These are phyloP conservation scores for Zarea fungicola DNA, from an alignment of 2,329 filamentous ascomycete genomes.

Conservation along the genomic window DNA sequence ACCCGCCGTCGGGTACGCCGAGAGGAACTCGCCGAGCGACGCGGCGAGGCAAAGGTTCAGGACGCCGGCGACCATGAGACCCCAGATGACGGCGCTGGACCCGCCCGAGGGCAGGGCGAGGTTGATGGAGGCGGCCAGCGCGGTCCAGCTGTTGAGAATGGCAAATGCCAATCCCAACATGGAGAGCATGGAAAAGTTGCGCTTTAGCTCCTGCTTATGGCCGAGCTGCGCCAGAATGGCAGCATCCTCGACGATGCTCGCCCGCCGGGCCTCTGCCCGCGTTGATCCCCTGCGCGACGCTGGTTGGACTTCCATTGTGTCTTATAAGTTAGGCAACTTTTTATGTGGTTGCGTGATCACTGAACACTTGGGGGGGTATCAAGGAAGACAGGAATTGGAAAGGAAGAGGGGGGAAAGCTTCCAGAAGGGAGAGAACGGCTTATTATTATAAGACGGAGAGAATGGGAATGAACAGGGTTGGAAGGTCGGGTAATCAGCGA, in stretches of 20 bases:
- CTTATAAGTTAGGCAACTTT: no score
- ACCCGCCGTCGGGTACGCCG: constrained; percentile 54
- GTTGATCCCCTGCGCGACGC: constrained; percentile 2
- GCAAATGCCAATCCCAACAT: constrained; percentile 45
- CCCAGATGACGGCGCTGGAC: constrained; percentile 68
- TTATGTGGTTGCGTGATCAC: no score
- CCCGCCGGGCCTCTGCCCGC: neutral
- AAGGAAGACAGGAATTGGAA: no score
- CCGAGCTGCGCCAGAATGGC: constrained; percentile 22
- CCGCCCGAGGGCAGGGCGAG: constrained; percentile 63
- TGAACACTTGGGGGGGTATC: no score
- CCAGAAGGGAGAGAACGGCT: no score
- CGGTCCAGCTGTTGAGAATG: constrained; percentile 47
- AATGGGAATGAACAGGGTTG: no score
- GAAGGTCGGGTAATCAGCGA: no score
- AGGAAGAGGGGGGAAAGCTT: no score
- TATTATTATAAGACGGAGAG: no score
- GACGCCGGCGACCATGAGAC: constrained; percentile 53
- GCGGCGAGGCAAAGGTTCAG: constrained; percentile 67
- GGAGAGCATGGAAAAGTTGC: constrained; percentile 44
- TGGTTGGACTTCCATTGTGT: constrained; percentile 6
- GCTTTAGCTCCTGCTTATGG: constrained; percentile 44
- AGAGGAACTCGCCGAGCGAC: constrained; percentile 66
- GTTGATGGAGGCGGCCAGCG: constrained; percentile 41
- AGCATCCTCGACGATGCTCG: neutral